Evolutionary conservation across 2,329 filamentous ascomycete species (phyloP).

Genomic region (Colletotrichum gloeosporioides): DNA sequence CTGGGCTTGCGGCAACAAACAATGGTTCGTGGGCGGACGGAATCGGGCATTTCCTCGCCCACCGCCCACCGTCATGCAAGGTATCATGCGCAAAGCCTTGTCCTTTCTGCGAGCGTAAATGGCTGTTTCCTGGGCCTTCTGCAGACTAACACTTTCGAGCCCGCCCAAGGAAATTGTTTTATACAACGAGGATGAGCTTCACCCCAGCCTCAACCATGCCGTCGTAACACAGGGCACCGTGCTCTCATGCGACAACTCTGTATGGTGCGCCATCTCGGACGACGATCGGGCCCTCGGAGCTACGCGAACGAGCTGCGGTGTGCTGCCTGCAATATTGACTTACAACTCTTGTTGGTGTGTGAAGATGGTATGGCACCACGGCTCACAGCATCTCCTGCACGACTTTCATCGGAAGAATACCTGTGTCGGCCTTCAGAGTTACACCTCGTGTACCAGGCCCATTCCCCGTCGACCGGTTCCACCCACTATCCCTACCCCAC

Average conservation of each 20-base stretch:
- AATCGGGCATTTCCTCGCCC: constrained; percentile 3
- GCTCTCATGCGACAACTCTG: neutral
- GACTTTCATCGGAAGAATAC: neutral
- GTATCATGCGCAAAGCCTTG: neutral
- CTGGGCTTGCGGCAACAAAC: neutral
- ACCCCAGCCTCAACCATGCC: neutral
- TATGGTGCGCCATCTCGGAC: neutral
- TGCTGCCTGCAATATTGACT: neutral
- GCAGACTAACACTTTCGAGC: neutral
- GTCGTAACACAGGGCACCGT: neutral
- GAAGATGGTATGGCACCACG: neutral
- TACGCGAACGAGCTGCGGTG: neutral
- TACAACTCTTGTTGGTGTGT: neutral
- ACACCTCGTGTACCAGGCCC: neutral
- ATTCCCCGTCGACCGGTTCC: constrained; percentile 5
- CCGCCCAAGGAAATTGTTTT: neutral
- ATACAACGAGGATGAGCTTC: neutral
- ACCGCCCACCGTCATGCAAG: neutral
- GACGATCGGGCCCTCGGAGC: neutral
- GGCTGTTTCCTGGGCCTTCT: neutral
- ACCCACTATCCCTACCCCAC: constrained; percentile 10
- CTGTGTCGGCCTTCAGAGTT: neutral
- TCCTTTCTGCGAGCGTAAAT: neutral
- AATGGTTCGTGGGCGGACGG: neutral
- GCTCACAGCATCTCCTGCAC: neutral